Base-by-base conservation (phyloP, 1,284 basidiomycete genomes). In the Polyporus tsugae region DNA sequence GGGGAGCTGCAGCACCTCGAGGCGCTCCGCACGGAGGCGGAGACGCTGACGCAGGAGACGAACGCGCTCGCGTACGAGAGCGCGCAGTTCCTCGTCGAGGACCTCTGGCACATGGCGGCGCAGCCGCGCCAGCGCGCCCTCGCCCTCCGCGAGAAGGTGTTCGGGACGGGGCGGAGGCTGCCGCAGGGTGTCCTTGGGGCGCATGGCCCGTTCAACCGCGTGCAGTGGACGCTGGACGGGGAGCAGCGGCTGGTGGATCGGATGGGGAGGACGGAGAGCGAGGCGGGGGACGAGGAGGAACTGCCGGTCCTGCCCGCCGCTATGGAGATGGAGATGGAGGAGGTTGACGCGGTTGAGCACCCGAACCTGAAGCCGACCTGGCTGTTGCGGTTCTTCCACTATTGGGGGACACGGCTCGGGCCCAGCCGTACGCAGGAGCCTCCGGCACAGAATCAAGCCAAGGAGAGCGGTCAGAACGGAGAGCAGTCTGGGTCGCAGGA, bases 151-250 rank as follows among this genome's bases (percentile, higher is more conserved):
- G 78, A 79, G 69, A 86, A 86, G 74, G 85, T 88, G 29, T 89
- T 90, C 73, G 87, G 87, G 11, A 83, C 82, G 29, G 77, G 74
- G 80, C 83, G 64, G 65, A 80, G 74, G 13, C 75, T 80, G 6
- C 76, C 75, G 58, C 76, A 74, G 62, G 86, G 88, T 57, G 80
- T 83, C 59, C 82, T 84, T 60, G 86, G 86, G 25, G 86, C 86
- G 1, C 85, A 88, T 73, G 89, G 87, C 49, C 78, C 79, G 65
- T 91, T 87, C 76, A 88, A 89, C 74, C 82, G 89, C 6, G 78
- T 91, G 68, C 91, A 94, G 76, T 89, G 89, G 88, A 88, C 86
- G 67, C 78, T 92, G 46, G 89, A 90, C 73, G 91, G 91, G 6
- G 74, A 76, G 44, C 84, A 86, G 76, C 80, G 86, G 58, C 77